Percentiles rank a stretch among this genome's conserved stretches.
These are phyloP conservation scores for Bertia moriformis DNA, from an alignment of 2,329 filamentous ascomycete genomes.

Conservation along the genomic window DNA sequence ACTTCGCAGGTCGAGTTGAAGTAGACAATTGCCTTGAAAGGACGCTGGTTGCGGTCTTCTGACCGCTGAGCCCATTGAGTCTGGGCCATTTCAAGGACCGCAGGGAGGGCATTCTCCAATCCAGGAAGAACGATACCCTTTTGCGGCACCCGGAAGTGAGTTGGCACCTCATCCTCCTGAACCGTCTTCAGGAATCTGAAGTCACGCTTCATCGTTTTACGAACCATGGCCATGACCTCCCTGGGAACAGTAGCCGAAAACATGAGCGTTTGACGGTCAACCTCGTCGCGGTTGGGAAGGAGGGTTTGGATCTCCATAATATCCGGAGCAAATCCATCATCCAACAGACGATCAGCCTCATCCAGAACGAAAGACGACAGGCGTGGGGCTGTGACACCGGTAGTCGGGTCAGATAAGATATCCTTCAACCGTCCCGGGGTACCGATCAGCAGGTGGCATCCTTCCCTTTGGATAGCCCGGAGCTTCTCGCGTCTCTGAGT, in stretches of 20 bases:
- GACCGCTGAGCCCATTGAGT: slow-evolving; percentile 30
- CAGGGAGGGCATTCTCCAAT: slow-evolving; percentile 64
- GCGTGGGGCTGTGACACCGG: slow-evolving; percentile 56
- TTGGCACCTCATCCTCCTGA: slow-evolving; percentile 63
- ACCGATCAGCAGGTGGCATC: slow-evolving; percentile 79
- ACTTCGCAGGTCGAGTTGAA: slow-evolving; percentile 68
- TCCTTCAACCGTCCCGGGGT: slow-evolving; percentile 83
- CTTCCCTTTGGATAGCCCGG: slow-evolving; percentile 49
- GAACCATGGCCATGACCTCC: slow-evolving; percentile 68
- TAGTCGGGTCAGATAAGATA: slow-evolving; percentile 51
- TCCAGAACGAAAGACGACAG: slow-evolving; percentile 89
- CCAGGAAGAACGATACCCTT: slow-evolving; percentile 51
- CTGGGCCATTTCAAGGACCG: slow-evolving; percentile 54
- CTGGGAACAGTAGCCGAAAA: slow-evolving; percentile 87
- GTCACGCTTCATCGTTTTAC: slow-evolving; percentile 58
- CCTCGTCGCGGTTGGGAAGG: slow-evolving; percentile 47
- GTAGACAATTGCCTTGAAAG: slow-evolving; percentile 96
- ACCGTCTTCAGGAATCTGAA: slow-evolving; percentile 92
- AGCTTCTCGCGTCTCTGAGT: slow-evolving; percentile 64
- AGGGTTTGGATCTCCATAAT: slow-evolving; percentile 42
- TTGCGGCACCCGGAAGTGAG: slow-evolving; percentile 75
- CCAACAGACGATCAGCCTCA: slow-evolving; percentile 95
- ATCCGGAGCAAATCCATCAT: slow-evolving; percentile 68
- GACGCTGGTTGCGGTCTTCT: slow-evolving; percentile 24
- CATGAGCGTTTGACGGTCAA: slow-evolving; percentile 76